Evolutionary conservation across 306 rosid genomes (phyloP).

Genomic region (Vigna reflexopilosa): DNA sequence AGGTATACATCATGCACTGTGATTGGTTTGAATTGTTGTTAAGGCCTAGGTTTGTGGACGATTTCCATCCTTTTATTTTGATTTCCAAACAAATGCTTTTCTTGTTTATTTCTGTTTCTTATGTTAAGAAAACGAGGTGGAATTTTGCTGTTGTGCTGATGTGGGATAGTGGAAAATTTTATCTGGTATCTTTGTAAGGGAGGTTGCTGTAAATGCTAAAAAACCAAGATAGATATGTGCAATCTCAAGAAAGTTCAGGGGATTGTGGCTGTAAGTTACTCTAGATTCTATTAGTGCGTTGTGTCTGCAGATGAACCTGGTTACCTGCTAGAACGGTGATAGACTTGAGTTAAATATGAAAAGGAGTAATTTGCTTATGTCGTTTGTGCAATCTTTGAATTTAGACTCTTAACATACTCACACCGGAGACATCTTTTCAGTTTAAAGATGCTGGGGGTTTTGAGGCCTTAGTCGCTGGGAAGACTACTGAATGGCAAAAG

Average conservation of each 20-base stretch:
- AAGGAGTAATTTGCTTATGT: constrained; percentile 7
- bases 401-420: constrained; percentile 36
- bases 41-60: not conserved
- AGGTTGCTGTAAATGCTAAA: no score
- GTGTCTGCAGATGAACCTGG: not conserved
- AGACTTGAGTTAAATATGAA: not conserved
- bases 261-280: no score
- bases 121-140: not conserved
- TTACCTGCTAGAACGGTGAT: not conserved
- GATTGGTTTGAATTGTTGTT: not conserved
- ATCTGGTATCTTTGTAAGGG: no score
- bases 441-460: constrained; percentile 97
- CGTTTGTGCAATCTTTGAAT: constrained; percentile 19
- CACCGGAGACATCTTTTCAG: constrained; percentile 58
- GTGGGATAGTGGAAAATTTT: not conserved
- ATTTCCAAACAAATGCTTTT: not conserved
- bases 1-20: not conserved
- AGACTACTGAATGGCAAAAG: constrained; percentile 74
- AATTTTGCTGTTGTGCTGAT: not conserved
- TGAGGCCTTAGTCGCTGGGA: constrained; percentile 86
- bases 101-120: not conserved
- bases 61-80: not conserved
- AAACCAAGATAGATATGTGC: no score
- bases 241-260: no score
- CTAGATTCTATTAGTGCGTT: not conserved